Evolutionary conservation across 73 alveolate species (phyloP), one percentile per base, ranked within the genome.

Genomic region (Urostyla sp.): DNA sequence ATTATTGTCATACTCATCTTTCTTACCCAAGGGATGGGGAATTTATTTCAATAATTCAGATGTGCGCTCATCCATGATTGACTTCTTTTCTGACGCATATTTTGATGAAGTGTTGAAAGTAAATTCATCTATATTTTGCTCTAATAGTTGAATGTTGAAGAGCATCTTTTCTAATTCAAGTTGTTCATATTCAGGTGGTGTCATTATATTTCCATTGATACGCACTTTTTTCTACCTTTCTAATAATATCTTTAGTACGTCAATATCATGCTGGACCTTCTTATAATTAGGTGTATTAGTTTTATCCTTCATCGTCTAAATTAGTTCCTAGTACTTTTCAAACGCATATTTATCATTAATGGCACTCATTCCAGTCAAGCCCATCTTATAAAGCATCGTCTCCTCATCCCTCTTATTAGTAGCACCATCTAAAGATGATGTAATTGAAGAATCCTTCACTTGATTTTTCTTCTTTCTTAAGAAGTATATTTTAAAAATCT

Each of bases 351-450:
- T 49, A 48, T 69, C 83, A 49, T 69, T 69, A 7, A 69, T 52
- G 35, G 83, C 83, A 24, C 69, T 48, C 67, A 69, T 45, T 1
- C 72, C 69, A 31, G 72, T 37, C 6, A 69, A 49, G 38, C 83
- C 83, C 24, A 48, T 34, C 30, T 69, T 69, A 48, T 69, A 69
- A 1, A 69, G 52, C 83, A 69, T 48, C 21, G 83, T 69, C 52
- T 69, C 83, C 72, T 69, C 83, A 28, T 69, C 83, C 40, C 49
- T 69, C 8, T 57, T 69, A 46, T 69, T 46, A 3, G 66, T 59
- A 20, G 72, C 72, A 43, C 40, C 30, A 27, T 69, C 48, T 69
- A 46, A 48, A 30, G 83, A 63, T 1, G 79, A 63, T 18, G 16
- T 43, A 5, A 43, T 60, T 37, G 79, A 63, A 38, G 44, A 60